Evolutionary conservation across 306 rosid genomes (phyloP), one percentile per base, ranked within the genome.

Genomic region (Abrus precatorius): DNA sequence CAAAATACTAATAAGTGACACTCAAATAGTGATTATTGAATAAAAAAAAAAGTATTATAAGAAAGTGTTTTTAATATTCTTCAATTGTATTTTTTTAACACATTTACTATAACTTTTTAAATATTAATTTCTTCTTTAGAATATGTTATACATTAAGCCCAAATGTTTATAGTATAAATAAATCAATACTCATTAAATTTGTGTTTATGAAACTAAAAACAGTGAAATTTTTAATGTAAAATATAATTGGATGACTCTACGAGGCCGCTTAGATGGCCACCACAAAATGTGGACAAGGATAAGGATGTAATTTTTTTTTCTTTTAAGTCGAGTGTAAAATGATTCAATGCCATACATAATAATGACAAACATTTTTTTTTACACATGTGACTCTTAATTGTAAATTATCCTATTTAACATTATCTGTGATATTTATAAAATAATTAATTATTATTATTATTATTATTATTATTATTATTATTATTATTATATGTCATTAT

Each of bases 281-380:
- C 88, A 74, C 86, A 28, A 65, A 89, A 80, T 70, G 87, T 82
- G 85, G 62, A 28, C 52, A 11, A 45, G 75, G 83, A 81, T 84
- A 55, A 74, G 69, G 10, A 47, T 60, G 34, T 7, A 12, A 28
- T 49, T 33, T 2, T 2, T 2, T 2, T 4, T 36, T 36, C 2
- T 36, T 20, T 36, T 36, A 36, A 36, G 2, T 4, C 40, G 2
- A 36, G 40, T 36, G 40, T 36, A 36, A 54, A 66, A 47, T 34
- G 71, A 57, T 67, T 43, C 65, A 45, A 55, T 45, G 83, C 41
- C 73, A 36, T 74, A 12, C 72, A 69, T 56, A 10, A 48, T 32
- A 9, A 53, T 47, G 20, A 20, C 20, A 20, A 20, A 20, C 0
- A 20, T 20, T 20, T 20, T 20, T 20, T 20, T 20, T 20, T 20